Evolutionary conservation across 495 filamentous ascomycete genomes (phyloP), one percentile per base, ranked within the genome.

Genomic region (Trichoderma asperelloides): DNA sequence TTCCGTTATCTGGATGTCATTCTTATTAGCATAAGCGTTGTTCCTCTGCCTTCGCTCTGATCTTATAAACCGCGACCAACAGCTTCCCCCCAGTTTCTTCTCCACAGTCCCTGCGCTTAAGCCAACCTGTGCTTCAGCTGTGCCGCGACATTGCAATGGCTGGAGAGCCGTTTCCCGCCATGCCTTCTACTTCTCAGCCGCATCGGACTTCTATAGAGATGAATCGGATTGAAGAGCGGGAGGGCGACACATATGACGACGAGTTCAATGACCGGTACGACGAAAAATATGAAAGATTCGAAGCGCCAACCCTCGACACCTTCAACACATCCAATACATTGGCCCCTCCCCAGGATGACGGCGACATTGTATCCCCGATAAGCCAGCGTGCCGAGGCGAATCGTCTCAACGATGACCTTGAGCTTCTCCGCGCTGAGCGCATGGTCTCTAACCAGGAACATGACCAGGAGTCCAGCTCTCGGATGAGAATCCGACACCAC

Each of bases 391-490:
- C 96, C 72, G 83, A 89, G 66, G 87, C 87, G 8, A 83, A 85
- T 68, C 84, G 91, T 39, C 76, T 96, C 25, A 89, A 91, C 51
- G 94, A 98, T 78, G 92, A 97, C 73, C 76, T 97, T 37, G 87
- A 91, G 47, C 80, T 97, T 65, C 81, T 96, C 39, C 88, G 92
- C 64, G 90, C 90, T 8, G 94, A 98, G 79, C 87, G 88, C 4
- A 82, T 91, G 43, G 89, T 88, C 73, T 73, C 85, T 75, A 77
- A 86, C 18, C 78, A 85, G 62, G 79, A 80, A 39, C 78, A 76
- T 6, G 69, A 74, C 60, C 76, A 81, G 23, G 64, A 74, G 13
- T 65, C 73, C 66, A 67, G 75, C 76, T 47, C 76, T 68, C 68
- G 81, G 71, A 78, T 78, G 7, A 69, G 74, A 65, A 8, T 69